Evolutionary conservation across 2,329 filamentous ascomycete species (phyloP), one percentile per base, ranked within the genome.

Genomic region (Gliomastix tumulicola): DNA sequence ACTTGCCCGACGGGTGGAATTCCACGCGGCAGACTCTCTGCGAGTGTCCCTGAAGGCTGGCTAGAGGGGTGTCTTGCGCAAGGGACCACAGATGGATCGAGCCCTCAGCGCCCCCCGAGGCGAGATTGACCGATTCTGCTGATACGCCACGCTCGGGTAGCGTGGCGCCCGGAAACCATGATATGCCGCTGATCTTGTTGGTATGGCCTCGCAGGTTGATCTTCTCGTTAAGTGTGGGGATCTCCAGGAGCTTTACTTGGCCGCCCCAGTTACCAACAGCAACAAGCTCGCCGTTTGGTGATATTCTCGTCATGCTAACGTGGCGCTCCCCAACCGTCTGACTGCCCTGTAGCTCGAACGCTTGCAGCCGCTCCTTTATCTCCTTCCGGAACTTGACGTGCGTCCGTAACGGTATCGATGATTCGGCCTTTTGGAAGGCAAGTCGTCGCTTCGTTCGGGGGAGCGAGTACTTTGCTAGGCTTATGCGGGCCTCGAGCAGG

Each of bases 221-320:
- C 54, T 82, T 88, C 48, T 85, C 82, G 33, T 88, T 79, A 43
- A 98, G 66, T 48, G 81, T 84, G 3, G 89, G 90, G 16, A 96
- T 82, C 39, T 84, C 79, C 41, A 97, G 74, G 40, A 98, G 65
- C 50, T 88, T 90, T 45, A 98, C 81, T 35, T 86, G 83, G 36
- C 92, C 92, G 35, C 82, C 85, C 88, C 89, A 97, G 53, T 94
- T 95, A 27, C 92, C 92, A 3, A 88, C 86, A 4, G 90, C 92
- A 23, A 97, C 74, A 9, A 84, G 71, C 55, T 90, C 72, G 13
- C 88, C 86, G 50, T 85, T 84, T 1, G 92, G 92, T 7, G 90
- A 82, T 62, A 98, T 89, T 39, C 92, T 79, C 33, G 88, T 87
- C 63, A 97, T 90, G 59, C 88, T 90, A 38, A 98, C 79, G 16